These are phyloP conservation scores for Penicillium roqueforti DNA, from an alignment of 495 filamentous ascomycete species.

Conservation along the genomic window DNA sequence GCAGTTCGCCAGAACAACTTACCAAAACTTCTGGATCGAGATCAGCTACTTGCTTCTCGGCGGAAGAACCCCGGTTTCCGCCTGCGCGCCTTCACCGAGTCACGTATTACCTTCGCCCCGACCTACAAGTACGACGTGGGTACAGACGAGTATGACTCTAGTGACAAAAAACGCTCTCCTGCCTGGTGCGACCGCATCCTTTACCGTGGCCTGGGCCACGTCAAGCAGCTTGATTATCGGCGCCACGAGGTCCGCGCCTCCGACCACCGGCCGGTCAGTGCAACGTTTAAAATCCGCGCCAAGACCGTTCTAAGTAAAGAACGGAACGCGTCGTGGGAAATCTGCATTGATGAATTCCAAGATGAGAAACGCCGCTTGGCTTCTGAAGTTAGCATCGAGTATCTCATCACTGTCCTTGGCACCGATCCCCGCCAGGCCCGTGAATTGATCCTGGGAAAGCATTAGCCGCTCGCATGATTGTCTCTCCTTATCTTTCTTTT, in stretches of 20 bases:
- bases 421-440: constrained; percentile 46
- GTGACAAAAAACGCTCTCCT: constrained; percentile 91
- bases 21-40: constrained; percentile 85
- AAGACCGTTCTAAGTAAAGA: constrained; percentile 70
- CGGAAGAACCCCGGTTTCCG: constrained; percentile 86
- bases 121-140: constrained; percentile 99
- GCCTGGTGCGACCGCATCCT: constrained; percentile 96
- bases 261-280: constrained; percentile 91
- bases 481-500: constrained; percentile 1
- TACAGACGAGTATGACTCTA: constrained; percentile 87
- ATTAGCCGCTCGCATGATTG: constrained; percentile 6
- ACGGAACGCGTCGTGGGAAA: constrained; percentile 61
- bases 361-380: constrained; percentile 59
- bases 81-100: constrained; percentile 79
- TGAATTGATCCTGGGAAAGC: constrained; percentile 32
- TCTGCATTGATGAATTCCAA: constrained; percentile 68
- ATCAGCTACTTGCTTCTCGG: constrained; percentile 82
- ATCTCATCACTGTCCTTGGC: constrained; percentile 50
- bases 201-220: constrained; percentile 74
- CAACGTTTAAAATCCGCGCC: constrained; percentile 70
- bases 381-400: constrained; percentile 57
- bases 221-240: constrained; percentile 82
- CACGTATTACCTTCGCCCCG: constrained; percentile 82
- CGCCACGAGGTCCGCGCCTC: constrained; percentile 85
- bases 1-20: constrained; percentile 77